A percentile compares a stretch with the other conserved stretches of the same genome.
Conservation (phyloP, 495 filamentous ascomycete genomes). For the Friedmanniomyces simplex region DNA sequence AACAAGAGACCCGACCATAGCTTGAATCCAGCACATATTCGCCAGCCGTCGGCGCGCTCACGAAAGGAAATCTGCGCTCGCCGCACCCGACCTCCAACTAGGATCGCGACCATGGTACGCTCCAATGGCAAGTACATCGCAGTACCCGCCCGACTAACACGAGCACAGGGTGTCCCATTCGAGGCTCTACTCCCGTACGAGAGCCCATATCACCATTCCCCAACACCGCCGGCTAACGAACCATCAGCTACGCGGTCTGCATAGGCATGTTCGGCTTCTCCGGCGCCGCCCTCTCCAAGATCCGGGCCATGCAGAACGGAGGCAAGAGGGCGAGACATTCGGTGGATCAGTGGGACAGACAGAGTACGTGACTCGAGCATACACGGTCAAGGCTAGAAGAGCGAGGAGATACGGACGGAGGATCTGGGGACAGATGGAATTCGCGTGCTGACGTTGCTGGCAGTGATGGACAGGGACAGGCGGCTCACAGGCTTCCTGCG, state of each 20-base stretch:
- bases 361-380: constrained; percentile 30
- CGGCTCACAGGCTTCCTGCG: constrained; percentile 75
- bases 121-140: not conserved
- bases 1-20: too few relatives aligned
- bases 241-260: constrained; percentile 10
- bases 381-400: too few relatives aligned
- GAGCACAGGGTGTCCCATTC: constrained; percentile 68
- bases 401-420: not conserved
- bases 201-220: constrained; percentile 52
- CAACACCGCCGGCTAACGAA: constrained; percentile 10
- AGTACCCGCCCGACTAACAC: not conserved
- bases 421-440: not conserved
- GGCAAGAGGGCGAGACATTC: constrained; percentile 77
- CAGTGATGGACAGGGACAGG: constrained; percentile 96
- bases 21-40: too few relatives aligned
- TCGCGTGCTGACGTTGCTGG: not conserved
- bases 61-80: not conserved
- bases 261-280: constrained; percentile 68
- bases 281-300: constrained; percentile 61
- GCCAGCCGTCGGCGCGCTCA: too few relatives aligned
- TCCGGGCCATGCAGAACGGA: constrained; percentile 73
- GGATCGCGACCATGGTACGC: not conserved
- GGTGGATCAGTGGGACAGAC: constrained; percentile 85
- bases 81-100: not conserved
- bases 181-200: constrained; percentile 90